These are phyloP conservation scores for Pichia sp. DNA, from an alignment of 1,139 yeast genomes.

Conservation along the genomic window DNA sequence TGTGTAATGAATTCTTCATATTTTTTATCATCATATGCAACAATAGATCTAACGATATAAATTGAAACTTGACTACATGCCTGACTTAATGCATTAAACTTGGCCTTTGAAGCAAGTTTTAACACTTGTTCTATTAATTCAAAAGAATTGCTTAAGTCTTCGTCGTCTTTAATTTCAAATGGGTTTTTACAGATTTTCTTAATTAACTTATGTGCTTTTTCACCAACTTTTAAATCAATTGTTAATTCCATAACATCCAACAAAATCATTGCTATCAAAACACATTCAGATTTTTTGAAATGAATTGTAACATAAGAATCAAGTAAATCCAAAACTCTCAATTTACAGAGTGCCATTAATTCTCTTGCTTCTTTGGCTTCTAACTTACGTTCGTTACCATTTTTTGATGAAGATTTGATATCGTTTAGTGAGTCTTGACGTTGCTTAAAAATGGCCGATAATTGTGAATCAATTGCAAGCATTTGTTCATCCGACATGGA, in stretches of 20 bases:
- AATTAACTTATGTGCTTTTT: slow-evolving; percentile 67
- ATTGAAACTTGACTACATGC: slow-evolving; percentile 62
- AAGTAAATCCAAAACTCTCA: slow-evolving; percentile 68
- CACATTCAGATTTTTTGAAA: slow-evolving; percentile 24
- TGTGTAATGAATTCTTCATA: slow-evolving; percentile 27
- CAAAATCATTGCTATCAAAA: slow-evolving; percentile 37
- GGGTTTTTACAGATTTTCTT: slow-evolving; percentile 59
- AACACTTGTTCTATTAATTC: slow-evolving; percentile 35
- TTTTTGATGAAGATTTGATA: slow-evolving; percentile 31
- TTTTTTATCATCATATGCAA: slow-evolving; percentile 26
- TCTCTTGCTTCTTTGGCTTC: slow-evolving; percentile 74
- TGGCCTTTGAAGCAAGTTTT: slow-evolving; percentile 37
- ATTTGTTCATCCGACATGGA: slow-evolving; percentile 95
- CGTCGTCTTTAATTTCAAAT: slow-evolving; percentile 15
- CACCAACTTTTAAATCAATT: slow-evolving; percentile 60
- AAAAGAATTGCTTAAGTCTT: slow-evolving; percentile 22
- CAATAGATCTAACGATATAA: slow-evolving; percentile 52
- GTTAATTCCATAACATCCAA: slow-evolving; percentile 59
- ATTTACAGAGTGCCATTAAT: slow-evolving; percentile 72
- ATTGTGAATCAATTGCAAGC: slow-evolving; percentile 88
- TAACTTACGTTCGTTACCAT: slow-evolving; percentile 62
- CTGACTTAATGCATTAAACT: slow-evolving; percentile 42
- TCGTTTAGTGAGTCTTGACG: slow-evolving; percentile 54
- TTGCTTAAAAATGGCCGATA: slow-evolving; percentile 78
- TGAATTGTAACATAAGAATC: slow-evolving; percentile 52